Conservation (phyloP, 2,329 filamentous ascomycete species). For the Ceratocystis albifundus region DNA sequence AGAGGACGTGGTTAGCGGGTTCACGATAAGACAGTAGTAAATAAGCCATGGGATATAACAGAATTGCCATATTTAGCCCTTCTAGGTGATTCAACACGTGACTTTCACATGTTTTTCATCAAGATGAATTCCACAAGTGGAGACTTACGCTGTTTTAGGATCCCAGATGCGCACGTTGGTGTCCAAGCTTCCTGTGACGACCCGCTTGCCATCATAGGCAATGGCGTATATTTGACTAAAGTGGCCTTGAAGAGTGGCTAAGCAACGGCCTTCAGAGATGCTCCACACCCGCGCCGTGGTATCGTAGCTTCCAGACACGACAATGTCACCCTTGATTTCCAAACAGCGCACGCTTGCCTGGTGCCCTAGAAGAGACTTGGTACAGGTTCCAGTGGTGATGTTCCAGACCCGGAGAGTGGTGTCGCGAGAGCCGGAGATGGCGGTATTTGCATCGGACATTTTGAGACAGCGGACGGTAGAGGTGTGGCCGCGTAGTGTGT, state of each 20-base stretch:
- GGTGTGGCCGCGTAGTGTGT: constrained; percentile 85
- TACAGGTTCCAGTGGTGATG: constrained; percentile 73
- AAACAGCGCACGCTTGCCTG: constrained; percentile 91
- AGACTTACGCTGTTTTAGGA: constrained; percentile 64
- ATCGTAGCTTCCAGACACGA: constrained; percentile 97
- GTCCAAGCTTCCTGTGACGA: constrained; percentile 90
- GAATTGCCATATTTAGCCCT: neutral
- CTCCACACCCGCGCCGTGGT: constrained; percentile 96
- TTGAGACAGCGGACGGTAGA: constrained; percentile 94
- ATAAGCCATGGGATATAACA: too few relatives aligned
- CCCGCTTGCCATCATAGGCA: constrained; percentile 85
- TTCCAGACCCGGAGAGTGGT: constrained; percentile 95
- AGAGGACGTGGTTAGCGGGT: constrained; percentile 28
- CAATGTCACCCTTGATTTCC: constrained; percentile 89
- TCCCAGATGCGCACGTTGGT: constrained; percentile 98
- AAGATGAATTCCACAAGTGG: neutral
- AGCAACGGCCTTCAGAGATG: constrained; percentile 85
- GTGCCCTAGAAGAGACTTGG: constrained; percentile 84
- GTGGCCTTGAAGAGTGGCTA: constrained; percentile 82
- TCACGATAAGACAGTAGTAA: neutral
- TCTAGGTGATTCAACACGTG: neutral
- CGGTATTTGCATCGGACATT: constrained; percentile 88
- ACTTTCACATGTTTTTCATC: constrained; percentile 6
- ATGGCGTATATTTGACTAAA: constrained; percentile 99
- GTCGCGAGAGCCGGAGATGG: constrained; percentile 91